Evolutionary conservation across 106 monocot species (phyloP).

Genomic region (Dactylorhiza incarnata): DNA sequence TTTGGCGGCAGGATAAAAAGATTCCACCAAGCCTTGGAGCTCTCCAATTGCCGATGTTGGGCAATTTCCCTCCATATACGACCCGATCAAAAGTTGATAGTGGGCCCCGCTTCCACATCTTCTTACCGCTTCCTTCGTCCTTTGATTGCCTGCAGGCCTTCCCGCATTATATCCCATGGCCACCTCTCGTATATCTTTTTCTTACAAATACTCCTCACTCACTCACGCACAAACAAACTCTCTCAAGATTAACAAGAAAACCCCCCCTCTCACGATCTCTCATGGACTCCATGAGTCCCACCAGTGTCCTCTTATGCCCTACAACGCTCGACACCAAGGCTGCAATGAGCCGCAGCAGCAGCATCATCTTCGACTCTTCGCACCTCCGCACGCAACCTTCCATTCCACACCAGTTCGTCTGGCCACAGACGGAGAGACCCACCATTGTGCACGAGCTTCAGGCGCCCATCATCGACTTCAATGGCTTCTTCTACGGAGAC

Average conservation of each 20-base stretch:
- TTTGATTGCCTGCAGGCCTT: neutral
- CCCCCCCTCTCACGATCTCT: neutral
- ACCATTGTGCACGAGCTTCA: constrained; percentile 23
- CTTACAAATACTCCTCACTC: neutral
- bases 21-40: neutral
- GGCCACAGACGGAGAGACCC: constrained; percentile 29
- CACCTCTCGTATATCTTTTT: neutral
- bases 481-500: constrained; percentile 30
- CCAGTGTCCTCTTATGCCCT: neutral
- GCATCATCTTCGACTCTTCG: constrained; percentile 30
- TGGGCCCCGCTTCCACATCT: neutral
- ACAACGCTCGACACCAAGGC: neutral
- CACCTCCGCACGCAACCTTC: constrained; percentile 19
- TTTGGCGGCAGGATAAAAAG: neutral
- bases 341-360: neutral
- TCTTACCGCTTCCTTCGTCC: neutral
- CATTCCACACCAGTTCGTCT: constrained; percentile 64
- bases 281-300: neutral
- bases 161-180: neutral
- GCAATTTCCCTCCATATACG: neutral
- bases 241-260: neutral
- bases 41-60: constrained; percentile 1
- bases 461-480: constrained; percentile 45
- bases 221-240: neutral
- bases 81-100: neutral